phyloP scores from a whole-genome alignment of 2,329 filamentous ascomycete genomes.

The Phialocephala sp. region DNA sequence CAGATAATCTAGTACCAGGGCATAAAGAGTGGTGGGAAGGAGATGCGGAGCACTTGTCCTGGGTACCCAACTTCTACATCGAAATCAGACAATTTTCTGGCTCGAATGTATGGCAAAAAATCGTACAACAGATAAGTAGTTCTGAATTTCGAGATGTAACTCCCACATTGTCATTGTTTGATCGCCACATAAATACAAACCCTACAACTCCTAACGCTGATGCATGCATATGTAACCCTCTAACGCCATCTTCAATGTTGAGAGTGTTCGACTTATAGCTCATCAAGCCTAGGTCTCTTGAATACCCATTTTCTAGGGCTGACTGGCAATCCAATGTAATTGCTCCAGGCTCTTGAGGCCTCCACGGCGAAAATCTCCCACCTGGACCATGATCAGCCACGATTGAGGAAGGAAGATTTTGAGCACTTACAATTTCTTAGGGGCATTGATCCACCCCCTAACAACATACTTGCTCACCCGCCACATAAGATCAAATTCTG shows the following conservation, averaged over 20 bases:
- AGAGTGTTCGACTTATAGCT: conserved; percentile 40
- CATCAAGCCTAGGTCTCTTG: conserved; percentile 44
- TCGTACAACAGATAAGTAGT: background rate
- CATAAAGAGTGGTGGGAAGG: no score
- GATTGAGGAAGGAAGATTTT: background rate
- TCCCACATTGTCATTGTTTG: background rate
- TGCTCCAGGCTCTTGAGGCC: conserved; percentile 60
- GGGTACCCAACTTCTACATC: no score
- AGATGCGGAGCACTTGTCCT: no score
- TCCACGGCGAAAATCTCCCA: conserved; percentile 60
- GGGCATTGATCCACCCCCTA: conserved; percentile 71
- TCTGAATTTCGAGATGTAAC: background rate
- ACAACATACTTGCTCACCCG: conserved; percentile 70
- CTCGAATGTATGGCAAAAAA: no score
- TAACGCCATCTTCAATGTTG: conserved; percentile 6
- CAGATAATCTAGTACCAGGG: no score
- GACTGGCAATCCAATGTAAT: conserved; percentile 67
- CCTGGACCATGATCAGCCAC: conserved; percentile 44
- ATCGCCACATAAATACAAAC: background rate
- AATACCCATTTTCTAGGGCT: conserved; percentile 59
- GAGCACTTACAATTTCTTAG: conserved; percentile 69
- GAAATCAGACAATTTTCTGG: no score
- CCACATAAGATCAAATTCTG: conserved; percentile 69
- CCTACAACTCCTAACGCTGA: conserved; percentile 25
- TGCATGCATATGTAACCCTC: conserved; percentile 18